phyloP scores from a whole-genome alignment of 2,329 filamentous ascomycete species.

The Pyrenophora seminiperda region DNA sequence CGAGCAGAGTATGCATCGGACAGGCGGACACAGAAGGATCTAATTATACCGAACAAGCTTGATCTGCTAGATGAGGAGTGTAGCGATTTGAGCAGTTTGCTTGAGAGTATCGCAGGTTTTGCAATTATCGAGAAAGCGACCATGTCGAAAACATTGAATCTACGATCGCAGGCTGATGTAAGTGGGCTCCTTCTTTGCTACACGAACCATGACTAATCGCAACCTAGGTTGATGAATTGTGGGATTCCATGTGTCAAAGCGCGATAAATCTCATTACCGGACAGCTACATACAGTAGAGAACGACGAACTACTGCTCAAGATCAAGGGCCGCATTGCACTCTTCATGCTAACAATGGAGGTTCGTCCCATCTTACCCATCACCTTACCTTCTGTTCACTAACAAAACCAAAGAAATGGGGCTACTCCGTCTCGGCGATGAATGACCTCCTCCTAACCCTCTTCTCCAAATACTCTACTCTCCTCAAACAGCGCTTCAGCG shows the following conservation, averaged over 20 bases:
- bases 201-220: slow-evolving; percentile 2
- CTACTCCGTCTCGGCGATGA: slow-evolving; percentile 81
- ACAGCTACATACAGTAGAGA: slow-evolving; percentile 77
- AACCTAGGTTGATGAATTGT: slow-evolving; percentile 85
- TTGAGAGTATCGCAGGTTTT: slow-evolving; percentile 95
- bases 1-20: slow-evolving; percentile 90
- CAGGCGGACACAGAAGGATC: slow-evolving; percentile 85
- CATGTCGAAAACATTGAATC: slow-evolving; percentile 81
- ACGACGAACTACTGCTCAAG: slow-evolving; percentile 88
- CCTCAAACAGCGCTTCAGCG: slow-evolving; percentile 87
- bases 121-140: slow-evolving; percentile 95
- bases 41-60: slow-evolving; percentile 78
- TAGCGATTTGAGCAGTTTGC: slow-evolving; percentile 80
- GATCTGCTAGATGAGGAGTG: slow-evolving; percentile 82
- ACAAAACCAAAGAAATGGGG: slow-evolving; percentile 71
- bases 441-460: slow-evolving; percentile 81
- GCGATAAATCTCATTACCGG: slow-evolving; percentile 82
- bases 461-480: slow-evolving; percentile 95
- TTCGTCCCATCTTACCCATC: slow-evolving; percentile 48
- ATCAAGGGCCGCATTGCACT: slow-evolving; percentile 91
- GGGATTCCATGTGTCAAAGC: slow-evolving; percentile 96
- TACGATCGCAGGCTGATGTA: slow-evolving; percentile 81
- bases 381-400: slow-evolving; percentile 1
- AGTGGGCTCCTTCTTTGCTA: slow-evolving; percentile 29
- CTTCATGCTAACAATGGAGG: slow-evolving; percentile 98